Conservation (phyloP, 2,329 filamentous ascomycete genomes). For the Mycosphaerella sp. region DNA sequence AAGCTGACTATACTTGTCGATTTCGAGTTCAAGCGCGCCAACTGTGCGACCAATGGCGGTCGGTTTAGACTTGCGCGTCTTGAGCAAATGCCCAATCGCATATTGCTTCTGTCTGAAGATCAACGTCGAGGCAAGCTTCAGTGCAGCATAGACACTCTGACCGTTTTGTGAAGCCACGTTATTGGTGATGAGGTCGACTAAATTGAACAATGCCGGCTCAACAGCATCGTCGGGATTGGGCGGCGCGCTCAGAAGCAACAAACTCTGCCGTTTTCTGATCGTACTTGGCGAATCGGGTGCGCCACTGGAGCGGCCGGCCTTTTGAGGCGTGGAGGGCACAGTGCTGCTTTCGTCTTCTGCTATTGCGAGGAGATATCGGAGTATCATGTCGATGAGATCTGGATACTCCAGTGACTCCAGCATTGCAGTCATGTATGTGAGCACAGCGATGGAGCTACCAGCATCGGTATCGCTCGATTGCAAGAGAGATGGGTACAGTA, state of each 20-base stretch:
- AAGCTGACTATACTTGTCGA: conserved; percentile 63
- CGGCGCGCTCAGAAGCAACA: conserved; percentile 77
- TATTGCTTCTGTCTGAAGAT: conserved; percentile 83
- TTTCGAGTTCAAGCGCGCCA: conserved; percentile 67
- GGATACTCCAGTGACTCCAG: conserved; percentile 87
- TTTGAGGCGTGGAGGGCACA: conserved; percentile 41
- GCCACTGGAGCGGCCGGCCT: conserved; percentile 53
- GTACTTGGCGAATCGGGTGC: conserved; percentile 48
- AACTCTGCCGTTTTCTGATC: conserved; percentile 75
- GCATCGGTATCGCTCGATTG: conserved; percentile 97
- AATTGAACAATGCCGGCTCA: conserved; percentile 83
- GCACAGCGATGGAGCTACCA: conserved; percentile 89
- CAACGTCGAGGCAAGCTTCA: conserved; percentile 81
- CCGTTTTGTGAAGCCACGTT: conserved; percentile 77
- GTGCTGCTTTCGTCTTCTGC: conserved; percentile 48
- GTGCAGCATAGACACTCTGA: conserved; percentile 82
- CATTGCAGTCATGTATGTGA: conserved; percentile 87
- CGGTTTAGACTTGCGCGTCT: conserved; percentile 54
- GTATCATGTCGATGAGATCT: conserved; percentile 87
- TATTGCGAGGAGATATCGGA: conserved; percentile 84
- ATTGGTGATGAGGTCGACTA: conserved; percentile 83
- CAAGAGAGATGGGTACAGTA: conserved; percentile 90
- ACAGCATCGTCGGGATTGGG: conserved; percentile 66
- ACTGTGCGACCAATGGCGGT: conserved; percentile 56
- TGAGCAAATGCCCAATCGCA: conserved; percentile 68